These are phyloP conservation scores for Ceratobasidium sp. DNA, from an alignment of 1,284 basidiomycete genomes.

Conservation along the genomic window DNA sequence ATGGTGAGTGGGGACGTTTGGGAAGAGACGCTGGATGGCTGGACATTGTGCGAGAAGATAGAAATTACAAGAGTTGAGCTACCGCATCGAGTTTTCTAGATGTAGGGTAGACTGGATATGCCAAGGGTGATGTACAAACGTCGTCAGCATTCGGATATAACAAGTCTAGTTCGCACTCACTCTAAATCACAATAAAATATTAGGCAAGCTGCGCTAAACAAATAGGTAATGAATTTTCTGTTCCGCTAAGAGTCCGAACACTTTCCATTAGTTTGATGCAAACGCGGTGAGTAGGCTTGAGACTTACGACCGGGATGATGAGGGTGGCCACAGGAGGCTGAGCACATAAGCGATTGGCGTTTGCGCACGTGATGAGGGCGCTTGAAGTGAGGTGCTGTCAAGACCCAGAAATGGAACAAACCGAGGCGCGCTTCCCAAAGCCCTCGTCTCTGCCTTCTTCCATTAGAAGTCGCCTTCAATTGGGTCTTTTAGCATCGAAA, in stretches of 20 bases:
- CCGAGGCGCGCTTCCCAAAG: too few relatives aligned
- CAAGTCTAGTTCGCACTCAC: background rate
- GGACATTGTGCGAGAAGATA: background rate
- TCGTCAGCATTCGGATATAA: background rate
- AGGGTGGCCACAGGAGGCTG: slow-evolving; percentile 5
- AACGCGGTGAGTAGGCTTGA: background rate
- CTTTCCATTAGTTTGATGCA: too few relatives aligned
- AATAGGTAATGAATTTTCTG: background rate
- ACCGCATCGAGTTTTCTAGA: background rate
- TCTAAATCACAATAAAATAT: background rate
- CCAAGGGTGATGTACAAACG: background rate
- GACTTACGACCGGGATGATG: background rate
- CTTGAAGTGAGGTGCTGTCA: background rate
- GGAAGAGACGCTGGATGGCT: background rate
- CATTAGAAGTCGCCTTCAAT: too few relatives aligned
- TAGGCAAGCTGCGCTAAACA: background rate
- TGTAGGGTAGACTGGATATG: background rate
- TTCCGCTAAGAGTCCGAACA: too few relatives aligned
- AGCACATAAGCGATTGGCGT: background rate
- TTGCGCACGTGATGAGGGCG: background rate
- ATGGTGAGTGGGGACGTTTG: slow-evolving; percentile 43
- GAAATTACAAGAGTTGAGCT: background rate
- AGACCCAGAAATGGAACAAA: too few relatives aligned
- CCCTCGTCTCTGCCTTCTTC: too few relatives aligned
- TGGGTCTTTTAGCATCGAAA: too few relatives aligned